phyloP scores from a whole-genome alignment of 441 rosid species.

The Croton setiger region DNA sequence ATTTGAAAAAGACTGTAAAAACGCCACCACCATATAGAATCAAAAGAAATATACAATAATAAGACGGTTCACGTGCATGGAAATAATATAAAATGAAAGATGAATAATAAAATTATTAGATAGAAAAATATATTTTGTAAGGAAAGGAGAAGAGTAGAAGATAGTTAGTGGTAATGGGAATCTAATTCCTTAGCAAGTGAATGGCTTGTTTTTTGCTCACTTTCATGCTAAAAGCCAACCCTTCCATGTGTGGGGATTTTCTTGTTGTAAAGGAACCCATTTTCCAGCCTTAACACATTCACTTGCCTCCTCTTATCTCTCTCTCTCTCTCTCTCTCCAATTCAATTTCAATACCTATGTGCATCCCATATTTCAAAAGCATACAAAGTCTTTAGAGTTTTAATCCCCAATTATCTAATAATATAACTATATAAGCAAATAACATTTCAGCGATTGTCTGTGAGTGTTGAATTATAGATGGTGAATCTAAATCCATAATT shows the following conservation, averaged over 20 bases:
- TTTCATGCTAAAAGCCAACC: constrained; percentile 29
- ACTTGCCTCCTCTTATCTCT: constrained; percentile 16
- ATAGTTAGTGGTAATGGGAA: constrained; percentile 33
- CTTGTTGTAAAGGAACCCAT: constrained; percentile 24
- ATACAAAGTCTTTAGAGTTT: too few relatives aligned
- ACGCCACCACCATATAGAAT: too few relatives aligned
- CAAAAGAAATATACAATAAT: not conserved
- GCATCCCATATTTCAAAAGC: not conserved
- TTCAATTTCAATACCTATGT: not conserved
- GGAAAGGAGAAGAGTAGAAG: not conserved
- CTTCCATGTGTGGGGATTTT: constrained; percentile 14
- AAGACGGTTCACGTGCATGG: not conserved
- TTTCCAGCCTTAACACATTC: constrained; percentile 31
- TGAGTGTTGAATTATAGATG: too few relatives aligned
- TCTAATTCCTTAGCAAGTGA: constrained; percentile 30
- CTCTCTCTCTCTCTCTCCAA: constrained; percentile 1
- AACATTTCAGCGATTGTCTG: too few relatives aligned
- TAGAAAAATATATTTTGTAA: too few relatives aligned
- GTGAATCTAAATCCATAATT: too few relatives aligned
- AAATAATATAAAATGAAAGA: not conserved
- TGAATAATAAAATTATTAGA: not conserved
- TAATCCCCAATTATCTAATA: too few relatives aligned
- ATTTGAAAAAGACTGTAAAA: too few relatives aligned
- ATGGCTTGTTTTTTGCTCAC: constrained; percentile 22
- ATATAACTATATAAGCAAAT: too few relatives aligned